Evolutionary conservation across 108 stramenopile species (phyloP), one percentile per base, ranked within the genome.

Genomic region (Fragilaria crotonensis): DNA sequence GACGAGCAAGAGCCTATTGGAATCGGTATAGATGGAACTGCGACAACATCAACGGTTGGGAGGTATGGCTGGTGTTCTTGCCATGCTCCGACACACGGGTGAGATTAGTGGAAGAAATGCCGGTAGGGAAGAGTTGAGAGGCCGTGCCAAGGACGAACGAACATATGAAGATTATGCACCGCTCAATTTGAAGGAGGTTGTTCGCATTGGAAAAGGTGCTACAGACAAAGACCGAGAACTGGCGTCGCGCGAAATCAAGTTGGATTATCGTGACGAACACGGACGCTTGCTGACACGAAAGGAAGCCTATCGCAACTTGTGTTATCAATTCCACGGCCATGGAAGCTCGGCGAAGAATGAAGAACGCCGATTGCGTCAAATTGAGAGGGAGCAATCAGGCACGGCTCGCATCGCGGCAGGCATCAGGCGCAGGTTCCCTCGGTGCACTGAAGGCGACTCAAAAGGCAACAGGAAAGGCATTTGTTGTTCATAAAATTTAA

Each of bases 261-360:
- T 99, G 2, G 96, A 99, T 60, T 97, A 99, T 67, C 78, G 96
- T 14, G 96, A 97, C 68, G 91, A 96, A 33, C 73, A 88, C 60
- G 96, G 98, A 20, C 81, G 90, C 14, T 68, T 95, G 47, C 63
- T 99, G 41, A 97, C 96, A 33, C 61, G 88, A 21, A 97, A 96
- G 62, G 96, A 97, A 66, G 96, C 96, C 1, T 99, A 89, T 69
- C 91, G 98, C 5, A 81, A 96, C 52, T 71, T 99, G 51, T 94
- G 92, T 54, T 96, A 97, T 76, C 87, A 90, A 57, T 99, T 99
- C 71, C 98, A 99, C 66, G 98, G 98, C 1, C 85, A 97, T 53
- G 95, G 91, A 0, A 92, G 88, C 2, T 80, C 85, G 17, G 93
- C 94, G 77, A 96, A 94, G 65, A 97, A 97, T 51, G 83, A 92